Conservation (phyloP, 2,329 filamentous ascomycete genomes). For the Venturia effusa region DNA sequence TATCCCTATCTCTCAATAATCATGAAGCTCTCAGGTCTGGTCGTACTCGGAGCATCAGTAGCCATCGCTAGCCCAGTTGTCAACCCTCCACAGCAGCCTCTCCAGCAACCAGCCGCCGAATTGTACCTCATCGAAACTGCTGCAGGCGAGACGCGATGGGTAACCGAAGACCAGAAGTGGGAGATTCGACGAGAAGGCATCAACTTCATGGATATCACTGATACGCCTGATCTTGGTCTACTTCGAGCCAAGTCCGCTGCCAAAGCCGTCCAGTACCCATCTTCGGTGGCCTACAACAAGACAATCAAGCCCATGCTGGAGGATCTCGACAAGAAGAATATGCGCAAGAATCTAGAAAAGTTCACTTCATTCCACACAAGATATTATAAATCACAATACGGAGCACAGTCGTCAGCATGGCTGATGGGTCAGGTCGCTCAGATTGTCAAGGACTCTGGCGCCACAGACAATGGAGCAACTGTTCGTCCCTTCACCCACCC, state of each 20-base stretch:
- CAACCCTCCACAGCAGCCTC: neutral
- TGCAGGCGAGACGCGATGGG: conserved; percentile 75
- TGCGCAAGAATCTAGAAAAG: conserved; percentile 66
- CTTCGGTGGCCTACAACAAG: conserved; percentile 52
- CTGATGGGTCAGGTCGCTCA: conserved; percentile 63
- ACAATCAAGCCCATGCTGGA: conserved; percentile 57
- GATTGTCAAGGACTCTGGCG: conserved; percentile 61
- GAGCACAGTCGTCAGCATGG: conserved; percentile 80
- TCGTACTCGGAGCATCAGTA: neutral
- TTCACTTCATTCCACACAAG: conserved; percentile 72
- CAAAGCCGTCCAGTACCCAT: conserved; percentile 52
- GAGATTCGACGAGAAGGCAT: conserved; percentile 66
- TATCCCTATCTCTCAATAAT: neutral
- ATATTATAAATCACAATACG: conserved; percentile 70
- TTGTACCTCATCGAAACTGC: conserved; percentile 70
- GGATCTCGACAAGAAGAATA: conserved; percentile 62
- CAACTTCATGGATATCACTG: conserved; percentile 92
- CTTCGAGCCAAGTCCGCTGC: conserved; percentile 17
- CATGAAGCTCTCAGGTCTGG: conserved; percentile 5
- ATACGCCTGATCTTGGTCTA: conserved; percentile 53
- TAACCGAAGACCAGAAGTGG: conserved; percentile 95
- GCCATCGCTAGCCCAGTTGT: neutral
- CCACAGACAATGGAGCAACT: conserved; percentile 52
- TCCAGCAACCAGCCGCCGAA: conserved; percentile 24
- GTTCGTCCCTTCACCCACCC: conserved; percentile 67